Conservation (phyloP, 2,329 filamentous ascomycete genomes). For the Fusarium metavorans region DNA sequence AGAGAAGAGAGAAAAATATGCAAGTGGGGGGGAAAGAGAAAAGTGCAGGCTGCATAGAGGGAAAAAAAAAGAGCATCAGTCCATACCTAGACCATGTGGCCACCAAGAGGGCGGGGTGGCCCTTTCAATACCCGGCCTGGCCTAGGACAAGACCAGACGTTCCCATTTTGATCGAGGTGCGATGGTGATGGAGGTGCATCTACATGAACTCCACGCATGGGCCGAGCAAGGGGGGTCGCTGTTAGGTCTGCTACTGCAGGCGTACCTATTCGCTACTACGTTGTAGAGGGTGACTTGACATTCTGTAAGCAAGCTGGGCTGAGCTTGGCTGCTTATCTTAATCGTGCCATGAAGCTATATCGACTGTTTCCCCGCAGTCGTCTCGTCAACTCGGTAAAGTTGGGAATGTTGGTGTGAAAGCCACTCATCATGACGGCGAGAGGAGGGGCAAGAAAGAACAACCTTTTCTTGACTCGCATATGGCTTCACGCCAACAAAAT, state of each 20-base stretch:
- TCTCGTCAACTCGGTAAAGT: neutral
- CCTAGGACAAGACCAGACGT: neutral
- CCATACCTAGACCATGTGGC: slow-evolving; percentile 27
- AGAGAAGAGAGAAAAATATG: slow-evolving; percentile 13
- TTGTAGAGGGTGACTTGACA: slow-evolving; percentile 3
- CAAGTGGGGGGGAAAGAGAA: slow-evolving; percentile 5
- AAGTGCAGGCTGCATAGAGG: neutral
- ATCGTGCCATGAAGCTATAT: slow-evolving; percentile 9
- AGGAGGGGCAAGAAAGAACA: neutral
- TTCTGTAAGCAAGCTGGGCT: neutral
- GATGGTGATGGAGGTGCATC: slow-evolving; percentile 19
- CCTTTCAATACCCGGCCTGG: slow-evolving; percentile 3
- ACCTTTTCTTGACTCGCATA: slow-evolving; percentile 3
- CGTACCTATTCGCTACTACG: slow-evolving; percentile 12
- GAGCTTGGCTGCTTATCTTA: neutral
- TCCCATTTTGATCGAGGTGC: slow-evolving; percentile 14
- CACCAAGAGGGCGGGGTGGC: neutral
- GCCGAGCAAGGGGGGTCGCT: slow-evolving; percentile 28
- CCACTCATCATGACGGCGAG: slow-evolving; percentile 8
- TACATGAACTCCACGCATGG: slow-evolving; percentile 45
- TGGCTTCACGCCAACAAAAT: slow-evolving; percentile 5
- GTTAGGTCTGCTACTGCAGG: neutral
- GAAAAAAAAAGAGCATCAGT: slow-evolving; percentile 32
- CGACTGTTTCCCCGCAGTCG: neutral
- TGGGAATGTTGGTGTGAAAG: slow-evolving; percentile 16